These are phyloP conservation scores for Aureobasidium sp. DNA, from an alignment of 2,329 filamentous ascomycete species.

Conservation along the genomic window DNA sequence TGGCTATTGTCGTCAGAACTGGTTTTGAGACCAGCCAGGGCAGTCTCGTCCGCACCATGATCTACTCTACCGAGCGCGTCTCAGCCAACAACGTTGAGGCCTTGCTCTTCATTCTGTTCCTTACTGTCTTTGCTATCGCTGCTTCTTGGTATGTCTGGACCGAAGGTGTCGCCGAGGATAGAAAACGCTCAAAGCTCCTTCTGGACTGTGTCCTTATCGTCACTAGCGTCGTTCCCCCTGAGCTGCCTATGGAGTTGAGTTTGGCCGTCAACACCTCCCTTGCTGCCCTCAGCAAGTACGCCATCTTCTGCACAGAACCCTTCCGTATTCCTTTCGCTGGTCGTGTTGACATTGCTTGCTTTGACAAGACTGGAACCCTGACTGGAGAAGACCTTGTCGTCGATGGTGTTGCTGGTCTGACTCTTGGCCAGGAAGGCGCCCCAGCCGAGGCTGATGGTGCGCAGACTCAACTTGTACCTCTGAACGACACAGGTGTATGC, in stretches of 20 bases:
- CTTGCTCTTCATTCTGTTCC: conserved; percentile 93
- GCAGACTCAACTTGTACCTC: conserved; percentile 68
- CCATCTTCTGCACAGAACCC: conserved; percentile 97
- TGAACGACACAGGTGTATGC: conserved; percentile 64
- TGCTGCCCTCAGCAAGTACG: conserved; percentile 86
- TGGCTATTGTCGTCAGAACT: conserved; percentile 93
- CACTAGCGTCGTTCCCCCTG: conserved; percentile 95
- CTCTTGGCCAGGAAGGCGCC: conserved; percentile 60
- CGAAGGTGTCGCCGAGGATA: conserved; percentile 87
- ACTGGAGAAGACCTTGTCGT: conserved; percentile 96
- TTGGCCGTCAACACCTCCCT: conserved; percentile 96
- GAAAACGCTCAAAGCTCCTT: conserved; percentile 94
- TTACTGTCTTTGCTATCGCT: conserved; percentile 90
- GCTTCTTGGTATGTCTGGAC: conserved; percentile 99
- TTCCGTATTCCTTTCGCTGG: conserved; percentile 97
- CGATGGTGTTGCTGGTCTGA: conserved; percentile 88
- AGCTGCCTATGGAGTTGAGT: conserved; percentile 96
- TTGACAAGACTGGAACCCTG: conserved; percentile 95
- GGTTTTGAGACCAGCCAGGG: conserved; percentile 98
- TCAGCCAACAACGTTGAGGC: conserved; percentile 98
- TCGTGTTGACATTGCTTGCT: conserved; percentile 91
- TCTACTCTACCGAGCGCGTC: conserved; percentile 96
- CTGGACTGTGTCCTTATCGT: conserved; percentile 96
- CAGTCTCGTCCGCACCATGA: conserved; percentile 97
- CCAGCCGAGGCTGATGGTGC: conserved; percentile 67